These are phyloP conservation scores for Trypanosomatidae sp. DNA, from an alignment of 208 protist species.

Conservation along the genomic window DNA sequence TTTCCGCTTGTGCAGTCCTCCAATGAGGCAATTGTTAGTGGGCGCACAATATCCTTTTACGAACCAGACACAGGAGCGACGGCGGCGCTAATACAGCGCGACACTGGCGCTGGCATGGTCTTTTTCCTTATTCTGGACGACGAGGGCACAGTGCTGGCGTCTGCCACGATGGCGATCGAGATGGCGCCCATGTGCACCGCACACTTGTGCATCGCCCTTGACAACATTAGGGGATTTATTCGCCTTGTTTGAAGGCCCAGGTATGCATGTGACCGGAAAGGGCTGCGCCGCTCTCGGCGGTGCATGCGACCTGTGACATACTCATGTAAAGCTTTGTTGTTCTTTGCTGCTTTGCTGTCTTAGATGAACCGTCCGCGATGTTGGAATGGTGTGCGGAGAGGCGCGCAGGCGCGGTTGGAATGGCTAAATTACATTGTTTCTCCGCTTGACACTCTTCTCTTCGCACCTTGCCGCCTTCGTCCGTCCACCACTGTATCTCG, in stretches of 20 bases:
- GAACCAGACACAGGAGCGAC: constrained; percentile 7
- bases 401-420: not conserved
- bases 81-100: constrained; percentile 14
- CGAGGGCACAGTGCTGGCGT: constrained; percentile 24
- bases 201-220: constrained; percentile 17
- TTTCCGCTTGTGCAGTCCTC: constrained; percentile 17
- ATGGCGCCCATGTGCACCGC: not conserved
- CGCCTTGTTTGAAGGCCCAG: constrained; percentile 9
- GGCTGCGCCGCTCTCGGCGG: not conserved
- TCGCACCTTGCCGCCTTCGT: not conserved
- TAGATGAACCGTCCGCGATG: not conserved
- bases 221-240: constrained; percentile 23
- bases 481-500: not conserved
- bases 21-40: constrained; percentile 22
- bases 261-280: not conserved
- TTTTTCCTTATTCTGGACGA: constrained; percentile 35
- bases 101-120: constrained; percentile 11
- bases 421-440: not conserved
- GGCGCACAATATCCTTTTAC: constrained; percentile 27
- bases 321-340: not conserved
- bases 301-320: not conserved
- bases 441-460: no score
- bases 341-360: not conserved
- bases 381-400: not conserved
- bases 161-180: constrained; percentile 20